Base-by-base conservation (phyloP, 2,329 filamentous ascomycete species). In the Aspergillus ruber region DNA sequence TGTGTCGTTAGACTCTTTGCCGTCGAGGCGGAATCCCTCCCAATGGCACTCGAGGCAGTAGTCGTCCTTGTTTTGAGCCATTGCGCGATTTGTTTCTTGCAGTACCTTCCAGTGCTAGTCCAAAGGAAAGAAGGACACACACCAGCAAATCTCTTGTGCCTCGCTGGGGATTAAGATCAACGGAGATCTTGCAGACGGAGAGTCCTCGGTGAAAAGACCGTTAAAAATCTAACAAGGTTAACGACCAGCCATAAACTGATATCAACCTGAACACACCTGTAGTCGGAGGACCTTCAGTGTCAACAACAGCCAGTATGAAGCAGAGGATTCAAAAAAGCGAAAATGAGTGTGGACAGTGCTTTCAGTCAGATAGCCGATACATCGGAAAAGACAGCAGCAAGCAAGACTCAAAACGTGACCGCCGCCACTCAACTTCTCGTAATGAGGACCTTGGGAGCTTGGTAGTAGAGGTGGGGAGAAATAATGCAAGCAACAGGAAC, bases 11-110 rank as follows among this genome's bases (percentile, higher is more conserved):
- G 61, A 43, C 35, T 58, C 52, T 51, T 63, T 62, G 6, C 59
- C 58, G 47, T 65, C 62, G 35, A 69, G 61, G 50, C 67, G 61
- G 35, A 70, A 66, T 3, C 59, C 55, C 42, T 70, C 64, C 68
- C 68, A 71, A 40, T 67, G 66, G 50, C 68, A 72, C 55, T 69
- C 67, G 20, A 71, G 62, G 51, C 69, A 71, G 52, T 65, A 69
- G 45, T 39, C 36, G 15, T 39, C 17, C 36, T 39, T 39, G 17
- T 39, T 18, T 18, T 15, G 15, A 21, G 36, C 17, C 36, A 39
- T 39, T 18, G 18, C 18, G 36, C 25, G 25, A 27, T 27, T n/a
- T 2, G n/a, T 9, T n/a, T 17, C 33, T 36, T 36, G n/a, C 18
- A 39, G 13, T 20, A 12, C 13, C 44, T 41, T 36, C 33, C n/a